phyloP scores from a whole-genome alignment of 2,329 filamentous ascomycete species.

The Penicillium janthinellum region DNA sequence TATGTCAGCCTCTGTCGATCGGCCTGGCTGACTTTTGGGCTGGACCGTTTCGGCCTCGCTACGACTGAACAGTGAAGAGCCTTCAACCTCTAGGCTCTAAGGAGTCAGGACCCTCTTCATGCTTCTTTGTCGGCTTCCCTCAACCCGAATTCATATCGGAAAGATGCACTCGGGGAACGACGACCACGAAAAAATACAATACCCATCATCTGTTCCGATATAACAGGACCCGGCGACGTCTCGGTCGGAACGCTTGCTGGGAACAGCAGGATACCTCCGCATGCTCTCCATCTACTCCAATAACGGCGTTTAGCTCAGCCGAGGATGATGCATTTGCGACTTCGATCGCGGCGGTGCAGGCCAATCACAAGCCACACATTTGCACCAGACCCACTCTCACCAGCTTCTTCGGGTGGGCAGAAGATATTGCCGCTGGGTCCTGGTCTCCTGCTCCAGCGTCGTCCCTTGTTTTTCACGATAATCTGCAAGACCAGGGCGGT shows the following conservation, averaged over 20 bases:
- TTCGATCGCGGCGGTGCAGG: constrained; percentile 22
- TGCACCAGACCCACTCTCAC: constrained; percentile 20
- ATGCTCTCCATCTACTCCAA: constrained; percentile 17
- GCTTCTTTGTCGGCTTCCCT: constrained; percentile 16
- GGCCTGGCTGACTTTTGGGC: not conserved
- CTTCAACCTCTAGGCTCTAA: no score
- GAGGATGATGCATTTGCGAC: constrained; percentile 30
- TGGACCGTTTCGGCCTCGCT: not conserved
- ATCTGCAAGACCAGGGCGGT: constrained; percentile 7
- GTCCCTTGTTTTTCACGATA: constrained; percentile 20
- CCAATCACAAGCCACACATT: constrained; percentile 30
- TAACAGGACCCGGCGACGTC: constrained; percentile 8
- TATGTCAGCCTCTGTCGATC: constrained; percentile 4
- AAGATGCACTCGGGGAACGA: not conserved
- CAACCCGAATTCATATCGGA: constrained; percentile 17
- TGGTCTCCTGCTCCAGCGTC: not conserved
- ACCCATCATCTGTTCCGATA: not conserved
- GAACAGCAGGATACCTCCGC: constrained; percentile 6
- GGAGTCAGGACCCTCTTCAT: not conserved
- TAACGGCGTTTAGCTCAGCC: constrained; percentile 30
- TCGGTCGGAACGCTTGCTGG: constrained; percentile 13
- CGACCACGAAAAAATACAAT: not conserved
- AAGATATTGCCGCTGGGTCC: constrained; percentile 37
- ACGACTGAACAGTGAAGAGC: not conserved
- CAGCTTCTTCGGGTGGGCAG: constrained; percentile 28